These are phyloP conservation scores for Xylaria sp. DNA, from an alignment of 2,329 filamentous ascomycete genomes.

Conservation along the genomic window DNA sequence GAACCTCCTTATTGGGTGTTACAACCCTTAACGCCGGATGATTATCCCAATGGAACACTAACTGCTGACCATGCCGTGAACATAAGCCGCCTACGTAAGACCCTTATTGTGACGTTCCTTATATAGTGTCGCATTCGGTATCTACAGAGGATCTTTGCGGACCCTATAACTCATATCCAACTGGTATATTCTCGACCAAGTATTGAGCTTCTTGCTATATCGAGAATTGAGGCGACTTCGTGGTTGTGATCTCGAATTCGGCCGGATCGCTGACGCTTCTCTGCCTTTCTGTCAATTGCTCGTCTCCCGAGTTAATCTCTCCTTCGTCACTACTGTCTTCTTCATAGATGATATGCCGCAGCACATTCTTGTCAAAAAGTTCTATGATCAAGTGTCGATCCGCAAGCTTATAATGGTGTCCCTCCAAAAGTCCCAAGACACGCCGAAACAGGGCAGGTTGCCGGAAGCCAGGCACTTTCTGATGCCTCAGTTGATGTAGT, in stretches of 20 bases:
- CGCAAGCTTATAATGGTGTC: constrained; percentile 87
- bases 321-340: constrained; percentile 61
- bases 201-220: constrained; percentile 35
- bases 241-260: constrained; percentile 44
- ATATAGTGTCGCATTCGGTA: constrained; percentile 31
- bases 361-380: constrained; percentile 89
- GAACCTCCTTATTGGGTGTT: constrained; percentile 8
- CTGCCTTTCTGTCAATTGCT: constrained; percentile 67
- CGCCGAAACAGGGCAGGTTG: constrained; percentile 84
- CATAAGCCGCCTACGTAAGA: constrained; percentile 25
- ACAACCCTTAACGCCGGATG: constrained; percentile 32
- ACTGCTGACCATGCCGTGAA: constrained; percentile 24
- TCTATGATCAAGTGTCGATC: constrained; percentile 92
- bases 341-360: constrained; percentile 85
- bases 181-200: constrained; percentile 23
- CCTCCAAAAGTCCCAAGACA: constrained; percentile 85
- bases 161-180: constrained; percentile 34
- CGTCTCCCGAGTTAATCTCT: constrained; percentile 60
- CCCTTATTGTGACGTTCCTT: constrained; percentile 12
- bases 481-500: constrained; percentile 79
- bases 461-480: constrained; percentile 78
- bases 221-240: constrained; percentile 38
- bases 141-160: constrained; percentile 28
- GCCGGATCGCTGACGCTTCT: constrained; percentile 60
- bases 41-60: constrained; percentile 28